These are phyloP conservation scores for Fusarium hainanense DNA, from an alignment of 2,329 filamentous ascomycete species.

Conservation along the genomic window DNA sequence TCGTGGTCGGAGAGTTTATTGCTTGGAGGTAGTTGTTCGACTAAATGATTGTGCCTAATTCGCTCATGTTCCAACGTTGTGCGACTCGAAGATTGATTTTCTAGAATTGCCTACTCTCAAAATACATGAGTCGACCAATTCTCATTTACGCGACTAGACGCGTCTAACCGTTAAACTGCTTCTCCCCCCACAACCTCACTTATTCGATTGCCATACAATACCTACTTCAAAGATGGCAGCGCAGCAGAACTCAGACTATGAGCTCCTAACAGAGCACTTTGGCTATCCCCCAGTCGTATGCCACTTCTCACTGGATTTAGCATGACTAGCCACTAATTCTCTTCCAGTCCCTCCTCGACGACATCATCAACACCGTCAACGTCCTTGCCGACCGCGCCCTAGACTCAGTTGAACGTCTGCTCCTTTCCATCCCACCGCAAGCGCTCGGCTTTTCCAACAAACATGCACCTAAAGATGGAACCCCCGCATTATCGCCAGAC, in stretches of 20 bases:
- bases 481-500: constrained; percentile 53
- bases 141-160: constrained; percentile 33
- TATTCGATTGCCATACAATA: not conserved
- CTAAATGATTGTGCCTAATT: not conserved
- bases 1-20: not conserved
- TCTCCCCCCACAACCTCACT: not conserved
- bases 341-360: constrained; percentile 86
- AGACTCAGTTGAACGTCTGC: constrained; percentile 85
- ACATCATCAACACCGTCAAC: constrained; percentile 97
- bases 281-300: constrained; percentile 91
- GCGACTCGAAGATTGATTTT: not conserved
- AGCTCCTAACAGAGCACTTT: constrained; percentile 93
- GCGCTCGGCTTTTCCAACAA: constrained; percentile 80
- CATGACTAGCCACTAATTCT: not conserved
- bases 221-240: constrained; percentile 45
- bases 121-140: constrained; percentile 11
- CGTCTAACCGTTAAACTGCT: constrained; percentile 15
- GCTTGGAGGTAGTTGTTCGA: not conserved
- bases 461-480: constrained; percentile 51
- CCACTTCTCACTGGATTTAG: constrained; percentile 27
- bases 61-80: not conserved
- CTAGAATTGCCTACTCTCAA: not conserved
- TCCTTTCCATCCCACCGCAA: constrained; percentile 78
- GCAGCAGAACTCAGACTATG: constrained; percentile 62
- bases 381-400: constrained; percentile 91